Percentiles rank a stretch among this genome's conserved stretches.
Evolutionary conservation across 2,329 filamentous ascomycete species (phyloP).

Genomic region (Teratosphaeria zuluensis): DNA sequence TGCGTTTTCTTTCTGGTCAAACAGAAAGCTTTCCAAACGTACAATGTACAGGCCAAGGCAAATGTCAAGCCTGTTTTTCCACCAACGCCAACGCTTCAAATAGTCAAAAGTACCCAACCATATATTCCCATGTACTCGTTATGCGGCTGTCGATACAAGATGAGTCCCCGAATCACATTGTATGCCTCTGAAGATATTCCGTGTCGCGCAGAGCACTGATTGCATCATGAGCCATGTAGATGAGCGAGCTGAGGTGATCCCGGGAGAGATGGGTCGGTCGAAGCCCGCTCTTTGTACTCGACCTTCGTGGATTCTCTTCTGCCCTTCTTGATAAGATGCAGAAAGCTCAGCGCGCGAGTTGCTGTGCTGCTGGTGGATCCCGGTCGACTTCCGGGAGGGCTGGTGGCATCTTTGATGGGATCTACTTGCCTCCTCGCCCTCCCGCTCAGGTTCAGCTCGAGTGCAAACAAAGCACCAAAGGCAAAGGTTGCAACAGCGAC

Average conservation of each 20-base stretch:
- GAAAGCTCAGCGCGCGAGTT: slow-evolving; percentile 23
- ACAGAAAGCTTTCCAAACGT: neutral
- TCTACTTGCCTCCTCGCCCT: slow-evolving; percentile 40
- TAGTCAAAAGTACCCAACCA: neutral
- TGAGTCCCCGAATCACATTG: neutral
- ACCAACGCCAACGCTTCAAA: neutral
- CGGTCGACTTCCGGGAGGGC: slow-evolving; percentile 6
- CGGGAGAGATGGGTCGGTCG: neutral
- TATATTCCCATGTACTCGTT: too few relatives aligned
- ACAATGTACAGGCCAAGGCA: neutral
- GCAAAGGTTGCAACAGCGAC: slow-evolving; percentile 45
- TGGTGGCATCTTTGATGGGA: slow-evolving; percentile 16
- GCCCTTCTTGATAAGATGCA: slow-evolving; percentile 19
- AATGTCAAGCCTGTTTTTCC: neutral
- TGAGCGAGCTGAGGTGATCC: neutral
- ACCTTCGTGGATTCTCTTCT: slow-evolving; percentile 10
- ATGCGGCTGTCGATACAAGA: neutral
- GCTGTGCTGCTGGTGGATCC: slow-evolving; percentile 22
- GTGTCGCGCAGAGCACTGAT: neutral
- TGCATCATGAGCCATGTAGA: neutral
- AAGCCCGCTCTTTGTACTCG: slow-evolving; percentile 17
- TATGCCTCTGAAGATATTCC: neutral
- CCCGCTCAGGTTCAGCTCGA: slow-evolving; percentile 43
- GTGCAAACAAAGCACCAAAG: slow-evolving; percentile 42
- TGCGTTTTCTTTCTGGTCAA: neutral